Percentiles rank a stretch among this genome's conserved stretches.
Evolutionary conservation across 805 yeast genomes (phyloP).

Genomic region (Barnettozyma wickerhamii): DNA sequence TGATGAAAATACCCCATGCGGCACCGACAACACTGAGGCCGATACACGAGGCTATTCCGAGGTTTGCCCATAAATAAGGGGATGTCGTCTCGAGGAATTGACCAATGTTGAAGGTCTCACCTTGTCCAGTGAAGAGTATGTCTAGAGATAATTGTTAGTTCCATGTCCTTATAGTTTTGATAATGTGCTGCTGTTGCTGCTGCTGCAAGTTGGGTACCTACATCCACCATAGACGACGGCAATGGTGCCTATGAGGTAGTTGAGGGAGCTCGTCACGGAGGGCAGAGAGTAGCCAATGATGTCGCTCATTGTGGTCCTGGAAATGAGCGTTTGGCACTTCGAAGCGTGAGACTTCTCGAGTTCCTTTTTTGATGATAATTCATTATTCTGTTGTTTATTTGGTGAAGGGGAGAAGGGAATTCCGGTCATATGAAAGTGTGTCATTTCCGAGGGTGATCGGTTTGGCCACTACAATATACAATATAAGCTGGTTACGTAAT

Average conservation of each 20-base stretch:
- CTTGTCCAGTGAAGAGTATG: constrained; percentile 80
- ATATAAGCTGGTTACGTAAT: no score
- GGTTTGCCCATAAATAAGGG: constrained; percentile 95
- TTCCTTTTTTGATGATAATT: no score
- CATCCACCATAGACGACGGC: constrained; percentile 24
- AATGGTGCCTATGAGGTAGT: constrained; percentile 15
- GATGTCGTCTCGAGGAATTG: constrained; percentile 78
- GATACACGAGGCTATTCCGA: constrained; percentile 87
- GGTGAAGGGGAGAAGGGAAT: no score
- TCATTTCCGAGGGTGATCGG: no score
- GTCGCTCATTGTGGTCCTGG: constrained; percentile 14
- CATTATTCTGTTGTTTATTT: no score
- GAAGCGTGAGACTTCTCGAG: no score
- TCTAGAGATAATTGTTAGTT: constrained; percentile 14
- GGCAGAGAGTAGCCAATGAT: constrained; percentile 15
- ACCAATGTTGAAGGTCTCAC: constrained; percentile 90
- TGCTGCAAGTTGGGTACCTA: constrained; percentile 11
- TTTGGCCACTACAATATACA: no score
- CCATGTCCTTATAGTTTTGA: no score
- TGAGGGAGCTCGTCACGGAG: constrained; percentile 16
- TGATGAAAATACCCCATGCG: constrained; percentile 98
- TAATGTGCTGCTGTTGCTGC: neutral
- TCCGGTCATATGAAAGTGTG: no score
- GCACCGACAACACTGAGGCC: constrained; percentile 96
- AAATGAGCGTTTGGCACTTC: neutral